These are phyloP conservation scores for Hypoxylon perforatum DNA, from an alignment of 495 filamentous ascomycete species.

Conservation along the genomic window DNA sequence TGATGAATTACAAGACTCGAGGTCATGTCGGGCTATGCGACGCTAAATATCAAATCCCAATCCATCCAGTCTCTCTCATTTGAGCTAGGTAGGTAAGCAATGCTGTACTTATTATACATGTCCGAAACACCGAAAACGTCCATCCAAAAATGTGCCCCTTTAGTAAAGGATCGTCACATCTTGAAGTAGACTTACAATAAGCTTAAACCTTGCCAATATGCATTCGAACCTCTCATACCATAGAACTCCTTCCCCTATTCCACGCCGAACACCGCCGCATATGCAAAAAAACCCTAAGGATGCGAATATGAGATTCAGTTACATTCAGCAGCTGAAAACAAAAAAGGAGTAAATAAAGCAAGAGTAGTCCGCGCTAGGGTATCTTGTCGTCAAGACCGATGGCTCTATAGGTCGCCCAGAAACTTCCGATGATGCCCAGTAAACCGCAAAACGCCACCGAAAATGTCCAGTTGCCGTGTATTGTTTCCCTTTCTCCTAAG, in stretches of 20 bases:
- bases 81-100: conserved; percentile 1
- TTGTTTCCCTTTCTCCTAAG: conserved; percentile 24
- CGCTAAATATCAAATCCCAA: conserved; percentile 21
- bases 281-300: conserved; percentile 28
- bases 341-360: conserved; percentile 16
- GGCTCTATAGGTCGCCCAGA: conserved; percentile 39
- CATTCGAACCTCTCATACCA: conserved; percentile 24
- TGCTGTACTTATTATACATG: conserved; percentile 31
- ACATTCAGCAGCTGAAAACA: conserved; percentile 1
- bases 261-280: conserved; percentile 34
- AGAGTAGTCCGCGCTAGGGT: conserved; percentile 34
- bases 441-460: conserved; percentile 39
- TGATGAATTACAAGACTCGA: conserved; percentile 1
- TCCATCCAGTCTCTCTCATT: conserved; percentile 6
- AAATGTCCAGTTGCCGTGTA: conserved; percentile 35
- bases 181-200: background rate
- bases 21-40: background rate
- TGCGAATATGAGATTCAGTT: background rate
- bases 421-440: conserved; percentile 38
- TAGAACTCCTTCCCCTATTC: conserved; percentile 20
- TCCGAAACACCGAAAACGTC: conserved; percentile 11
- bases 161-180: background rate
- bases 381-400: conserved; percentile 42
- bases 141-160: background rate
- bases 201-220: conserved; percentile 23